Conservation (phyloP, 257 asterid genomes). For the Nyctanthes arbortristis region DNA sequence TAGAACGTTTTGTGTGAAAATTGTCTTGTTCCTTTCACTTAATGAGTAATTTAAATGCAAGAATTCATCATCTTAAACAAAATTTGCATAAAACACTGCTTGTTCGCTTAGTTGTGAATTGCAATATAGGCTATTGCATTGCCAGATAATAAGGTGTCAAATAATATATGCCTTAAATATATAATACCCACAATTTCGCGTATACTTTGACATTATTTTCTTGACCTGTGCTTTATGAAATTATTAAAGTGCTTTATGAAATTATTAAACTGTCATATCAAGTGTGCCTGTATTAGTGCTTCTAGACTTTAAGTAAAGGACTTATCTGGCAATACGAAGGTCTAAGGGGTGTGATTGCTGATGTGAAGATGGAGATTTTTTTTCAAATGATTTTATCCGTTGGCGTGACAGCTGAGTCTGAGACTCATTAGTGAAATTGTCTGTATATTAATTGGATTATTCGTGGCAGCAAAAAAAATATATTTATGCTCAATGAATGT, state of each 20-base stretch:
- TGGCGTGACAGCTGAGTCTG: background rate
- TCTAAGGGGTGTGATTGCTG: background rate
- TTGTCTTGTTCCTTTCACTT: constrained; percentile 16
- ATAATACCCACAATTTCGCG: background rate
- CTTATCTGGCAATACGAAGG: background rate
- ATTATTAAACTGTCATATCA: background rate
- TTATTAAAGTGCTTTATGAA: too few relatives aligned
- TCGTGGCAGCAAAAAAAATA: background rate
- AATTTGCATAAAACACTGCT: background rate
- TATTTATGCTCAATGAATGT: background rate
- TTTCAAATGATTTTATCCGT: background rate
- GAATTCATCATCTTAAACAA: background rate
- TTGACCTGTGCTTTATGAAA: background rate
- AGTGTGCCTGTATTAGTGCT: background rate
- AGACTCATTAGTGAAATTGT: too few relatives aligned
- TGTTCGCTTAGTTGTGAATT: constrained; percentile 12
- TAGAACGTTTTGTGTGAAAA: background rate
- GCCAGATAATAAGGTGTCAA: background rate
- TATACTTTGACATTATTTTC: background rate
- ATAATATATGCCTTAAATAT: background rate
- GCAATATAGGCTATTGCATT: background rate
- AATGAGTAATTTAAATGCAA: background rate
- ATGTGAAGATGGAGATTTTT: background rate
- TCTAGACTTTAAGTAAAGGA: background rate
- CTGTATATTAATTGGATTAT: background rate